Percentiles rank a stretch among this genome's conserved stretches.
These are phyloP conservation scores for Mycena polygramma DNA, from an alignment of 768 basidiomycete genomes.

Conservation along the genomic window DNA sequence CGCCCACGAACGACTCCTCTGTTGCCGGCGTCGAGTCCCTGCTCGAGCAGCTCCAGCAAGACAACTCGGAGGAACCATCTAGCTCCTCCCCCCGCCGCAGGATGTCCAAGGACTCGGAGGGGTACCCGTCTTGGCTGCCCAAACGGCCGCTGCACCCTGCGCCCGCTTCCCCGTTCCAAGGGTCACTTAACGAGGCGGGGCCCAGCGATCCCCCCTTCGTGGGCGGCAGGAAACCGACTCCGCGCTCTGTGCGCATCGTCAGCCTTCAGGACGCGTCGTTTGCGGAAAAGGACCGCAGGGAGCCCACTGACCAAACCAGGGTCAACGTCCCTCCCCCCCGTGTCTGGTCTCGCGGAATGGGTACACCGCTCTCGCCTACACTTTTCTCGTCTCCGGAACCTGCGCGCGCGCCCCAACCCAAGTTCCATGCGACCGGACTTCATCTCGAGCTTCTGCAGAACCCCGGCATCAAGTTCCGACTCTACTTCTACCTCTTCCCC, in stretches of 20 bases:
- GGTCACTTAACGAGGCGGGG: conserved; percentile 55
- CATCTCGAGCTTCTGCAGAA: conserved; percentile 76
- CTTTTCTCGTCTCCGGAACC: conserved; percentile 54
- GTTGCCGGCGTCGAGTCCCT: conserved; percentile 40
- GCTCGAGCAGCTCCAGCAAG: conserved; percentile 36
- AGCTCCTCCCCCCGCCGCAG: conserved; percentile 48
- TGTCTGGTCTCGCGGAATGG: conserved; percentile 72
- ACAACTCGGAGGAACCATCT: conserved; percentile 43
- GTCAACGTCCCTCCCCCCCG: conserved; percentile 58
- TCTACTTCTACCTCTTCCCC: conserved; percentile 81
- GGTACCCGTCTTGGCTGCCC: conserved; percentile 90
- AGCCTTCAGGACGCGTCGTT: conserved; percentile 68
- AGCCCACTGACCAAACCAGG: conserved; percentile 65
- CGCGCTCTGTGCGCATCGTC: conserved; percentile 86
- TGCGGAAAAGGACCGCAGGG: conserved; percentile 57
- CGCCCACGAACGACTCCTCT: conserved; percentile 41
- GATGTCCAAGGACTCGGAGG: conserved; percentile 66
- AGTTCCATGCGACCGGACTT: conserved; percentile 76
- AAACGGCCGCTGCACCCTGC: conserved; percentile 81
- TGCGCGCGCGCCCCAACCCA: conserved; percentile 63
- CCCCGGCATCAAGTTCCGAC: conserved; percentile 65
- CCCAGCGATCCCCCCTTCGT: conserved; percentile 52
- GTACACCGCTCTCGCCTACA: conserved; percentile 57
- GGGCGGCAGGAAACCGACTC: conserved; percentile 83
- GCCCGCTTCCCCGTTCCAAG: conserved; percentile 78